Evolutionary conservation across 1,139 yeast species (phyloP), one percentile per base, ranked within the genome.

Genomic region (Diutina ranongensis): DNA sequence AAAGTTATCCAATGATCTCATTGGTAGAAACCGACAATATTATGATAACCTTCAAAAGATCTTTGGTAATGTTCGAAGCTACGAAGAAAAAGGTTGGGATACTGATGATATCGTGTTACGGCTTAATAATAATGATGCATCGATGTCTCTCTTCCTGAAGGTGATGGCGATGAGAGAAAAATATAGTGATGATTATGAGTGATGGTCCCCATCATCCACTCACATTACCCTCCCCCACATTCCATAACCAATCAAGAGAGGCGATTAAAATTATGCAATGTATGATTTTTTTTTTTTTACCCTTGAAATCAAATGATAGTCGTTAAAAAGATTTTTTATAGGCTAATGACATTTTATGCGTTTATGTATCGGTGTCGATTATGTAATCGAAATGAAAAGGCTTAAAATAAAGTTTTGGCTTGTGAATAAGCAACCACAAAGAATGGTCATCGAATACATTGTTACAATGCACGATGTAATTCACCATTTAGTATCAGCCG

Each of bases 41-140:
- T 58, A 64, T 50, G 52, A 55, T 16, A 51, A 54, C 27, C 53
- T 69, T 46, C 50, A 54, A n/a, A 49, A 51, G 18, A 47, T 62
- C n/a, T 56, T 55, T 33, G 55, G 54, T 9, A 55, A 59, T 46
- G 62, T 71, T 12, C 57, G 55, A 12, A 51, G 50, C 28, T 71
- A 71, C 49, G 64, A 63, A 48, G 55, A 49, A 3, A 71, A 69
- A 54, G 60, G 57, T 31, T 71, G 76, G 76, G 62, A 58, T 33
- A 51, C 54, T 19, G 71, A 65, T 32, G 76, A 71, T 52, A 68
- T 71, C 44, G 57, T 67, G 8, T 54, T 64, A 48, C 55, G 76
- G 44, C 60, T 70, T 15, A 25, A 25, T 7, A 10, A 20, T 10
- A 20, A 10, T 16, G 42, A 36, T 10, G n/a, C 12, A 20, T 31